Evolutionary conservation across 257 asterid genomes (phyloP).

Genomic region (Rhazya stricta): DNA sequence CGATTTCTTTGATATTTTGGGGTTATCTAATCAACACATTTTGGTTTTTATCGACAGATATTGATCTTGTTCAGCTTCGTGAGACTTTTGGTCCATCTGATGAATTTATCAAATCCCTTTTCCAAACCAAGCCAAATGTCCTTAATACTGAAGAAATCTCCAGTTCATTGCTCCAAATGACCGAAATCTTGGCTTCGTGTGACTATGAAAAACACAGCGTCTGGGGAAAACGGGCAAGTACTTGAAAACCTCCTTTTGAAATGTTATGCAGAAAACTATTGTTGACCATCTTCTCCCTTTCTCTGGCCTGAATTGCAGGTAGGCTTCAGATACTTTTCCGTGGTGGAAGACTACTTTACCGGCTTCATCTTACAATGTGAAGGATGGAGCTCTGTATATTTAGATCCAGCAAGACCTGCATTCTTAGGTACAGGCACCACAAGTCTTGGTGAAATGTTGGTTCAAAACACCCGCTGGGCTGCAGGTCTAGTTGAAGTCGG

Average conservation of each 20-base stretch:
- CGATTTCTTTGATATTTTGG: background rate
- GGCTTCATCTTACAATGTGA: conserved; percentile 27
- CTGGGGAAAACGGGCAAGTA: conserved; percentile 61
- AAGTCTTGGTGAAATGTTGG: conserved; percentile 20
- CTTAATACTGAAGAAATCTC: background rate
- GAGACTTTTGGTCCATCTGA: conserved; percentile 49
- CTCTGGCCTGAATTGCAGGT: conserved; percentile 13
- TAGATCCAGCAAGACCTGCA: conserved; percentile 26
- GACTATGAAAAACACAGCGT: conserved; percentile 38
- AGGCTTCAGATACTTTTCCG: conserved; percentile 31
- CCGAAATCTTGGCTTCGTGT: conserved; percentile 43
- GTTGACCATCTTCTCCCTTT: background rate
- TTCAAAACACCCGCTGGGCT: conserved; percentile 29
- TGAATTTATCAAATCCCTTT: conserved; percentile 40
- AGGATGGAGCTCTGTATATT: conserved; percentile 31
- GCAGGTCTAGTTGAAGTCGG: conserved; percentile 24
- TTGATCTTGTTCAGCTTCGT: conserved; percentile 32
- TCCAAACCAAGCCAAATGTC: conserved; percentile 15
- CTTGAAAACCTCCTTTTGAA: background rate
- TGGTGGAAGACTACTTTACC: conserved; percentile 34
- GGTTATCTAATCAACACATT: background rate
- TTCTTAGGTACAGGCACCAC: conserved; percentile 30
- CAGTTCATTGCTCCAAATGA: conserved; percentile 23
- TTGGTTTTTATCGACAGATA: conserved; percentile 12
- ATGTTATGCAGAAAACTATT: background rate